Conservation (phyloP, 2,329 filamentous ascomycete species). For the Mariannaea elegans region DNA sequence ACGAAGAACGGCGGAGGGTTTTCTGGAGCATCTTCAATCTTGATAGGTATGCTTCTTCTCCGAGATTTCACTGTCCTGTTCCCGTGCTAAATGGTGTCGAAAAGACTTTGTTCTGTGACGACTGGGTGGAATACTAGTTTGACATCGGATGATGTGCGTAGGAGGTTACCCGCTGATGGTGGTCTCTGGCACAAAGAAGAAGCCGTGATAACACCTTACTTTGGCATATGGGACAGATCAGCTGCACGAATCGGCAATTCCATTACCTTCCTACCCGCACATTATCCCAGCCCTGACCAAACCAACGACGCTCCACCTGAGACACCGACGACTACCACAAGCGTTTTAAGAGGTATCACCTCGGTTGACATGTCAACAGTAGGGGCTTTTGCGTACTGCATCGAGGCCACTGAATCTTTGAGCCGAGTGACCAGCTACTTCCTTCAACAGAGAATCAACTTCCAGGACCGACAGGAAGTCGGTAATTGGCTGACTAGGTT, state of each 20-base stretch:
- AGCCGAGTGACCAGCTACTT: slow-evolving; percentile 53
- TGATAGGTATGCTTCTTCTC: too few species aligned
- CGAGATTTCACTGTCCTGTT: too few species aligned
- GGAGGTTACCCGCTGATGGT: slow-evolving; percentile 50
- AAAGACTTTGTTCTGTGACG: slow-evolving; percentile 41
- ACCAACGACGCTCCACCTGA: background rate
- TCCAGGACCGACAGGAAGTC: slow-evolving; percentile 47
- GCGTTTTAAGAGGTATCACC: background rate
- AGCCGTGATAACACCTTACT: slow-evolving; percentile 48
- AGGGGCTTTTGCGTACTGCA: slow-evolving; percentile 53
- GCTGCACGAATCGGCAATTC: slow-evolving; percentile 45
- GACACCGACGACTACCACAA: background rate
- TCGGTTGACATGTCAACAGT: slow-evolving; percentile 47
- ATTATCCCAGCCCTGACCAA: slow-evolving; percentile 1
- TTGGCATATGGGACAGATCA: slow-evolving; percentile 52
- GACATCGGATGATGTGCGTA: slow-evolving; percentile 45
- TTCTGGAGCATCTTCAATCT: slow-evolving; percentile 51
- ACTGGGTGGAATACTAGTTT: slow-evolving; percentile 50
- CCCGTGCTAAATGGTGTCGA: too few species aligned
- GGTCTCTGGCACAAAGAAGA: slow-evolving; percentile 49
- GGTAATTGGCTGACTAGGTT: slow-evolving; percentile 53
- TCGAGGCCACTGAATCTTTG: slow-evolving; percentile 55
- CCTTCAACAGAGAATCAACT: slow-evolving; percentile 50
- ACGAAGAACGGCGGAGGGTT: slow-evolving; percentile 47
- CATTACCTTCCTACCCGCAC: slow-evolving; percentile 42